Conservation (phyloP, 352 stramenopile species). For the Phytopythium aichiense region DNA sequence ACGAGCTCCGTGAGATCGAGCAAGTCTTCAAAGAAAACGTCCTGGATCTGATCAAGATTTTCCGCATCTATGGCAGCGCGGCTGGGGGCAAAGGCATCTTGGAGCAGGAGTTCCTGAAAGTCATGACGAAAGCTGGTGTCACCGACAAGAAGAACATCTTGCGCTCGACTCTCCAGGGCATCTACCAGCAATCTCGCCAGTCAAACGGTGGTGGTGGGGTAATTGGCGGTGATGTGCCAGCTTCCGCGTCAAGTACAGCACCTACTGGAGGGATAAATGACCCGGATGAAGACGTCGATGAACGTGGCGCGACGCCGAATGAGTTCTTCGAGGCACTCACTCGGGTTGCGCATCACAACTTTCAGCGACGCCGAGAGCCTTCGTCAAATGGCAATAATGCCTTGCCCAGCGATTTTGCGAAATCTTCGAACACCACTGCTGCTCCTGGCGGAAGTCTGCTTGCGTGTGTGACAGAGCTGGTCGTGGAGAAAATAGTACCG, state of each 20-base stretch:
- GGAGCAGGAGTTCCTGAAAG: conserved; percentile 80
- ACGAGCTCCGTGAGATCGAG: conserved; percentile 61
- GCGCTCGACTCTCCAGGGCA: conserved; percentile 58
- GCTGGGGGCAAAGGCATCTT: conserved; percentile 62
- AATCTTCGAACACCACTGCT: background rate
- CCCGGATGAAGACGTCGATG: conserved; percentile 39
- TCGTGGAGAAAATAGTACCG: conserved; percentile 60
- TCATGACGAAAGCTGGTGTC: conserved; percentile 72
- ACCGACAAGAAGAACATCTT: conserved; percentile 83
- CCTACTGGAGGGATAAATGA: conserved; percentile 12
- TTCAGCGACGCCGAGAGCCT: conserved; percentile 54
- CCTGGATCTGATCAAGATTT: conserved; percentile 78
- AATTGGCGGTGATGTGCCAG: background rate
- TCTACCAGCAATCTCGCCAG: conserved; percentile 69
- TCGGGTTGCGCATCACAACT: conserved; percentile 65
- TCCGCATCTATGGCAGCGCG: conserved; percentile 63
- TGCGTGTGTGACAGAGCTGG: conserved; percentile 46
- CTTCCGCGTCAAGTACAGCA: conserved; percentile 5
- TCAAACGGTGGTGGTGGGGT: conserved; percentile 11
- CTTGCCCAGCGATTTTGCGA: background rate
- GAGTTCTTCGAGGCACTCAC: conserved; percentile 81
- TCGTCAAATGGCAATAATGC: conserved; percentile 14
- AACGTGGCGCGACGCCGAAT: conserved; percentile 65
- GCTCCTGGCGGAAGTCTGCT: conserved; percentile 17
- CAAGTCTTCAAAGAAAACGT: conserved; percentile 73